Evolutionary conservation across 441 rosid species (phyloP).

Genomic region (Kokia cookei): DNA sequence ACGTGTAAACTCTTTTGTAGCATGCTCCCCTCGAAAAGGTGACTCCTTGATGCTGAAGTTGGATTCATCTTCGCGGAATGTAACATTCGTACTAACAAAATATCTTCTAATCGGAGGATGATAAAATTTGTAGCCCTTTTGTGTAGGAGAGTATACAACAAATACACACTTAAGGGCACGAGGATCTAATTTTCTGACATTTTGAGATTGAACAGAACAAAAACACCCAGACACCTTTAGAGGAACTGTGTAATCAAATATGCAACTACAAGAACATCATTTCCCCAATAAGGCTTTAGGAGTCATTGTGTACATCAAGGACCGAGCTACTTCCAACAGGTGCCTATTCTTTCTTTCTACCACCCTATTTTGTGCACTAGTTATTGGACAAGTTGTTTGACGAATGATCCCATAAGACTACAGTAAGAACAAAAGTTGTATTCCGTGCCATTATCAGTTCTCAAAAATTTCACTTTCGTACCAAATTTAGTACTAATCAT

Average conservation of each 20-base stretch:
- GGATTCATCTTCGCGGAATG: background rate
- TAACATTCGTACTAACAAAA: background rate
- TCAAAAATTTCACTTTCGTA: background rate
- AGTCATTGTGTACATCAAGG: background rate
- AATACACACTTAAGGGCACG: background rate
- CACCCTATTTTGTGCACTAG: background rate
- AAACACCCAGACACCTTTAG: background rate
- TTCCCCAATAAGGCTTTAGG: background rate
- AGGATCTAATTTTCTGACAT: background rate
- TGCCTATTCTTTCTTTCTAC: background rate
- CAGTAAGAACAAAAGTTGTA: background rate
- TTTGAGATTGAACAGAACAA: background rate
- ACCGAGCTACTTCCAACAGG: background rate
- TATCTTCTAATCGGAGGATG: background rate
- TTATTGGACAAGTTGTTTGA: background rate
- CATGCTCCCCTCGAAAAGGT: background rate
- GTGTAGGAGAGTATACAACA: background rate
- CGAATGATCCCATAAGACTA: background rate
- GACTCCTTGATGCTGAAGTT: background rate
- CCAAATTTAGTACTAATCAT: background rate
- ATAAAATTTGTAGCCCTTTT: background rate
- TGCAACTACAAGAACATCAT: background rate
- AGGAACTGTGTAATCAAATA: background rate
- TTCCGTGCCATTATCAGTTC: background rate
- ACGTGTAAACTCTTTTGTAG: background rate